Base-by-base conservation (phyloP, 139 green algal genomes). In the Haematococcus sp. region DNA sequence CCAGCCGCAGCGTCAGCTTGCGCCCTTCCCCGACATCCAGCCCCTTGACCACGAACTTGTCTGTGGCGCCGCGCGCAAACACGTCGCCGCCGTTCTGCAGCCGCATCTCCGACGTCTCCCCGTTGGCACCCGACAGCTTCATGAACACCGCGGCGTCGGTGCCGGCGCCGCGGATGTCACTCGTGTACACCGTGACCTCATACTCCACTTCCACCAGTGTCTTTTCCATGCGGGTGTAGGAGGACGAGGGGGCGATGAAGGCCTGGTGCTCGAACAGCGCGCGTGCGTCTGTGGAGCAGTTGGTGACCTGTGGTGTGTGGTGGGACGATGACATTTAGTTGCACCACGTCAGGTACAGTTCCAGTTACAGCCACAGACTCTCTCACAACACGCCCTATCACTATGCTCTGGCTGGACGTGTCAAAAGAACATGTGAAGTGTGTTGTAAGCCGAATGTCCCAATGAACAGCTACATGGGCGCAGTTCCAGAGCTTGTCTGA, bases 101-200 rank as follows among this genome's bases (percentile, higher is more conserved):
- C 44, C 20, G 49, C 13, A 64, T 52, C 61, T 68, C 61, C 19
- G 49, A 46, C 5, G 43, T 28, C 28, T 51, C 32, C 4, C 68
- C 68, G 2, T 35, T 33, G 49, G 77, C 59, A 5, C 84, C 84
- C 35, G 66, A 56, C 68, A 93, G 75, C 68, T 88, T 71, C 19
- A 87, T 1, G 23, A 77, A 83, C 20, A 93, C 85, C 11, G 83
- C 58, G 15, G 83, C 79, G 30, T 88, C 86, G 23, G 88, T 93
- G 51, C 88, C 88, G 1, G 85, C 88, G 59, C 76, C 67, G 40
- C 49, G 64, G 35, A 85, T 35, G 68, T 86, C 80, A 4, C 33
- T 65, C 17, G 83, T 88, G 71, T 80, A 51, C 5, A 51, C 61
- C 32, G 19, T 27, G 11, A 68, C 61, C 31, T 49, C 32, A 4